Evolutionary conservation across 2,329 filamentous ascomycete species (phyloP), one percentile per base, ranked within the genome.

Genomic region (Stemphylium vesicarium): DNA sequence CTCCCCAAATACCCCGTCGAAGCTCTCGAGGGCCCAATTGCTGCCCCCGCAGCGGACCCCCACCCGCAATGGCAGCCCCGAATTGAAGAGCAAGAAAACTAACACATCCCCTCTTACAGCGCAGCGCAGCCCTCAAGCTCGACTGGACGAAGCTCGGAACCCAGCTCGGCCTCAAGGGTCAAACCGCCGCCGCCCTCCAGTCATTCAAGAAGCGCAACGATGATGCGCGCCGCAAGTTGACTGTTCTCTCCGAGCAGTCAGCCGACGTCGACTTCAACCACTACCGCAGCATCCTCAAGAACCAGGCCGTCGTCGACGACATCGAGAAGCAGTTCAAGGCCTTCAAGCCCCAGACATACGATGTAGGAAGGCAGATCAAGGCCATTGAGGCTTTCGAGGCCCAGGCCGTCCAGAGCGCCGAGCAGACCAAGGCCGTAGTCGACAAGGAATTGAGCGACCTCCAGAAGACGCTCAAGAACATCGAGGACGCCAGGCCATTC

Each of bases 201-300:
- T 86, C 91, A 66, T 99, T 99, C 89, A 99, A 99, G 88, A 95
- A 96, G 88, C 93, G 95, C 83, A 97, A 98, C 85, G 95, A 99
- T 78, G 93, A 97, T 78, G 94, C 92, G 77, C 93, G 94, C 81
- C 94, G 95, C 84, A 94, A 94, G 82, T 85, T 99, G 60, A 87
- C 90, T 79, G 73, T 86, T 61, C 91, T 99, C 56, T 88, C 86
- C 63, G 92, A 96, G 81, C 88, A 90, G 77, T 83, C 94, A 64
- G 91, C 92, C 74, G 86, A 86, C 56, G 87, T 99, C 81, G 92
- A 99, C 85, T 98, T 99, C 82, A 80, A 86, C 68, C 86, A 94
- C 80, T 99, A 98, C 90, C 92, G 93, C 80, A 84, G 84, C 76
- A 76, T 90, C 70, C 88, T 99, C 72, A 98, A 97, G 88, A 99